Evolutionary conservation across 352 stramenopile species (phyloP), one percentile per base, ranked within the genome.

Genomic region (Phytopythium boreale): DNA sequence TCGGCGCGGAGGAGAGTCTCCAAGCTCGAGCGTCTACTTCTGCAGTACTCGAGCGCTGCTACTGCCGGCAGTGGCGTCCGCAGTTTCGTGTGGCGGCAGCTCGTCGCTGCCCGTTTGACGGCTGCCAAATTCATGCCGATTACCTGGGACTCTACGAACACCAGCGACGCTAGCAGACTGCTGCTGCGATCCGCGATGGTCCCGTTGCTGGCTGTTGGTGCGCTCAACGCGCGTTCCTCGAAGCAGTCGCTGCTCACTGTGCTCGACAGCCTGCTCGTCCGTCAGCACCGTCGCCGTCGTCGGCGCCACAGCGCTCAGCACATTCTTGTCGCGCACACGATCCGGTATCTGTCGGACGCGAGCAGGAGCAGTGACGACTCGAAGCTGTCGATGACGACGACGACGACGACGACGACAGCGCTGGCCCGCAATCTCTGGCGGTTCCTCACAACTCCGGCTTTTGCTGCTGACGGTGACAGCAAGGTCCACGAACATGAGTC

Each of bases 191-290:
- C 55, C 10, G 36, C 31, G n/a, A 34, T 60, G n/a, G 66, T 76
- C 11, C 66, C 74, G 5, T 41, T 72, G 24, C 47, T 81, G 19
- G 71, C 61, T 44, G 46, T 79, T 5, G 66, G 75, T 29, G 51
- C 70, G 4, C n/a, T 60, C 20, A 47, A 68, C 61, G 7, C 36
- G 14, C 9, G 39, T 70, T 62, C 56, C 61, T 52, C 19, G n/a
- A 15, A 68, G 8, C 17, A 12, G 46, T 11, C 53, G 37, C 29
- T 58, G 55, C 47, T 72, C 44, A 17, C 57, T 11, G 26, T 76
- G 19, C 59, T 82, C 0, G 69, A 77, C 19, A 52, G 31, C 24
- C 46, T 82, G 31, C 46, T 79, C 0, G 43, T 70, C 5, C 52
- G 22, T 26, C 52, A 58, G 29, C 26, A 46, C 20, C 52, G 29